A percentile compares a stretch with the other conserved stretches of the same genome.
phyloP scores from a whole-genome alignment of 2,329 filamentous ascomycete genomes.

The Cladosporium sp. region DNA sequence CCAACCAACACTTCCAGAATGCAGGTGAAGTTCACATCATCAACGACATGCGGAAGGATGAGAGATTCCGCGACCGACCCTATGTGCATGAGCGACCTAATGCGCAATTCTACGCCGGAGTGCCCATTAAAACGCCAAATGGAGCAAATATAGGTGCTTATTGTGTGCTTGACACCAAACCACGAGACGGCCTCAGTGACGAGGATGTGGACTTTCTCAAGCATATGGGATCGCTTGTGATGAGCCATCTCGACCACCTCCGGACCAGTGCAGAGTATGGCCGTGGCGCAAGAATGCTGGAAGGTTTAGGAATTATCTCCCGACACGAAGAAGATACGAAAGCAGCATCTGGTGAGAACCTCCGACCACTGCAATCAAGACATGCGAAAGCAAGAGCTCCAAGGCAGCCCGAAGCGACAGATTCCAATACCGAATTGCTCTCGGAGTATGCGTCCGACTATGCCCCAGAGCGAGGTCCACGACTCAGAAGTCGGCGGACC shows the following conservation, averaged over 20 bases:
- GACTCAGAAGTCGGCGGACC: neutral
- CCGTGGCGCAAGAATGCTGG: conserved; percentile 6
- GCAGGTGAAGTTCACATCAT: conserved; percentile 22
- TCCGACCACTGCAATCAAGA: no score
- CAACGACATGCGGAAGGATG: conserved; percentile 25
- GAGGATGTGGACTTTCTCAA: conserved; percentile 52
- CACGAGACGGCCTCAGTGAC: conserved; percentile 47
- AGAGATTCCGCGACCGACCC: conserved; percentile 24
- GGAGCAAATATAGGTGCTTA: conserved; percentile 58
- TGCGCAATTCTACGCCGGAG: conserved; percentile 52
- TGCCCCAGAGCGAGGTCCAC: neutral
- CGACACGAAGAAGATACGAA: neutral
- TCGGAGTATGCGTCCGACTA: conserved; percentile 2
- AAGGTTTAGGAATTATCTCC: neutral
- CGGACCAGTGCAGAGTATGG: conserved; percentile 44
- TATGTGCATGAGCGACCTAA: conserved; percentile 26
- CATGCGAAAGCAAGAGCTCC: no score
- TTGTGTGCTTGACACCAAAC: conserved; percentile 54
- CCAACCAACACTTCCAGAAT: conserved; percentile 14
- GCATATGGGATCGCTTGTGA: conserved; percentile 53
- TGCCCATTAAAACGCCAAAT: conserved; percentile 56
- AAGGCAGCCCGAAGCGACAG: neutral
- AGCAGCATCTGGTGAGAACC: no score
- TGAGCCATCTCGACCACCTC: conserved; percentile 57
- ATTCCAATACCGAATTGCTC: neutral